Conservation (phyloP, 169 alveolate species). For the Cystoisospora suis region DNA sequence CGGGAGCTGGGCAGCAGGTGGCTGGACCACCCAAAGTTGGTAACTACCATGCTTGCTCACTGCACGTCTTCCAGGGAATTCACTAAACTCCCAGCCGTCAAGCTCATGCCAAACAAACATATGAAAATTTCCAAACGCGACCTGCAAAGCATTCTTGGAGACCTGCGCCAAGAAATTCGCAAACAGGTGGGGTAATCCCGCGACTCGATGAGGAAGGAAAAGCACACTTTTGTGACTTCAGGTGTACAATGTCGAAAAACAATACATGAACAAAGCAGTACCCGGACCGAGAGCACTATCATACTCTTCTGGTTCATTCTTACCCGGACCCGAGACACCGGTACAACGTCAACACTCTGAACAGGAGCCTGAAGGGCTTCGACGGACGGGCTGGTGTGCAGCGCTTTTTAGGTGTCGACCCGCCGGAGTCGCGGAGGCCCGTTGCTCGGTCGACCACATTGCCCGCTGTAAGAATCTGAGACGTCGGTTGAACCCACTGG, state of each 20-base stretch:
- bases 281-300: not conserved
- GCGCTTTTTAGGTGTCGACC: no score
- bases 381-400: no score
- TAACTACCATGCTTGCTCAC: not conserved
- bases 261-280: not conserved
- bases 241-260: constrained; percentile 20
- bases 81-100: not conserved
- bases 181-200: not conserved
- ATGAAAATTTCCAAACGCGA: constrained; percentile 6
- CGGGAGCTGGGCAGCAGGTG: no score
- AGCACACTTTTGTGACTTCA: not conserved
- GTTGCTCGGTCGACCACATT: no score
- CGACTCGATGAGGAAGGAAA: not conserved
- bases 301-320: not conserved
- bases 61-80: not conserved
- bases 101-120: constrained; percentile 30
- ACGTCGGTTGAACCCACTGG: no score
- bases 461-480: no score
- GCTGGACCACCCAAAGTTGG: constrained; percentile 8
- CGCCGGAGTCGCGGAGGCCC: no score
- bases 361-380: no score
- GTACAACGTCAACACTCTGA: no score
- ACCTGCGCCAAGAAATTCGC: not conserved
- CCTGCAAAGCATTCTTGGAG: constrained; percentile 21
- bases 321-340: constrained; percentile 4